phyloP scores from a whole-genome alignment of 331 rosid genomes.

The Erythrophleum ivorense region DNA sequence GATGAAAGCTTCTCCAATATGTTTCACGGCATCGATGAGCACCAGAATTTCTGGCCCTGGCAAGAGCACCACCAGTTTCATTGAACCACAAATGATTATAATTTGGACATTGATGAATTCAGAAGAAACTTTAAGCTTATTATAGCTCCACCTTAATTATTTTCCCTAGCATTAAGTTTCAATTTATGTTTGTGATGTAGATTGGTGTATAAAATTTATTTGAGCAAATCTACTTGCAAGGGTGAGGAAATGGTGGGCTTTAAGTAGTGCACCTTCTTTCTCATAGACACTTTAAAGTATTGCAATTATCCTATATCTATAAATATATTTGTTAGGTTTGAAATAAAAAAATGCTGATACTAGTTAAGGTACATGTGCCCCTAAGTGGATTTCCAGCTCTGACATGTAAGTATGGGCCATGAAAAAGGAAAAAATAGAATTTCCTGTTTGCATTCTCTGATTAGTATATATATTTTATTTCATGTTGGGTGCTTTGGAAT shows the following conservation, averaged over 20 bases:
- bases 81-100: constrained; percentile 17
- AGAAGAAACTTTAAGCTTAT: constrained; percentile 26
- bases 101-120: constrained; percentile 26
- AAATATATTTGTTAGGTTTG: constrained; percentile 38
- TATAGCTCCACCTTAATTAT: not conserved
- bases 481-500: constrained; percentile 57
- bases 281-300: constrained; percentile 33
- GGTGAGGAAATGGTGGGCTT: constrained; percentile 51
- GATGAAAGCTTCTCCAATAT: constrained; percentile 75
- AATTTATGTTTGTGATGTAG: constrained; percentile 52
- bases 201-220: constrained; percentile 63
- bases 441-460: constrained; percentile 50
- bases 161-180: constrained; percentile 14
- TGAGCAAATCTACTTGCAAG: constrained; percentile 47
- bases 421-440: constrained; percentile 50
- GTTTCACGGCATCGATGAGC: constrained; percentile 73
- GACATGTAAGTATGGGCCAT: constrained; percentile 54
- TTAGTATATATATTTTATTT: constrained; percentile 25
- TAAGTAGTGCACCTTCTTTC: constrained; percentile 48
- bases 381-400: constrained; percentile 76
- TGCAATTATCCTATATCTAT: constrained; percentile 32
- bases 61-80: constrained; percentile 70
- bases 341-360: constrained; percentile 27
- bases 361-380: constrained; percentile 51
- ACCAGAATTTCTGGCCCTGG: constrained; percentile 86